Evolutionary conservation across 2,329 filamentous ascomycete genomes (phyloP), one percentile per base, ranked within the genome.

Genomic region (Claviceps spartinae): DNA sequence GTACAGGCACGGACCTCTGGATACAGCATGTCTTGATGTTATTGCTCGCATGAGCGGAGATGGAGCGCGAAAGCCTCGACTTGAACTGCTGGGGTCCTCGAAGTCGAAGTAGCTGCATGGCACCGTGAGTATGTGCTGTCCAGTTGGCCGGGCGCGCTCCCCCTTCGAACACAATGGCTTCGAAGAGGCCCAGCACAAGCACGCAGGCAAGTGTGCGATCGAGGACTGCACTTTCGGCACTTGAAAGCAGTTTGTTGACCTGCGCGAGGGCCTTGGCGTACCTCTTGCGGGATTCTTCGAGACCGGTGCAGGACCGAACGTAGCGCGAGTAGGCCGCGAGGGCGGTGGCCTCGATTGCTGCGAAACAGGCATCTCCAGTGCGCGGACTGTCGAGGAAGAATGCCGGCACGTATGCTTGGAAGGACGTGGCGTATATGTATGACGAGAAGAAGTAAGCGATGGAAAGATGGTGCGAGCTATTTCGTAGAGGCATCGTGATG

Each of bases 1-100:
- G 61, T 9, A 63, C 55, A 1, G 56, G 26, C 3, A 56, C 54
- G 20, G 51, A 54, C 16, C 57, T 55, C 49, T 63, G 61, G 4
- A 62, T 57, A 47, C 57, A 62, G 42, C 57, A 59, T 5, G 61
- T 60, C 22, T 59, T 58, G 48, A 63, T 58, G 20, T 63, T 63
- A 47, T 55, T 60, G 51, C 56, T 59, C 20, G 59, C 53, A n/a
- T 63, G 61, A 18, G 54, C 22, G 38, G 59, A 61, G 3, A 63
- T 56, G 7, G 54, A 55, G 1, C 56, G 54, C 2, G 60, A 56
- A 7, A 60, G 22, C 11, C 52, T 46, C 1, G 58, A 58, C 18
- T 54, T 48, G 34, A 61, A 54, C 43, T 62, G 60, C 13, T 46
- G n/a, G 20, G 47, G 42, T 1, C 61, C 61, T 24, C 61, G 57